Evolutionary conservation across 2,329 filamentous ascomycete species (phyloP), one percentile per base, ranked within the genome.

Genomic region (Cladophialophora immunda): DNA sequence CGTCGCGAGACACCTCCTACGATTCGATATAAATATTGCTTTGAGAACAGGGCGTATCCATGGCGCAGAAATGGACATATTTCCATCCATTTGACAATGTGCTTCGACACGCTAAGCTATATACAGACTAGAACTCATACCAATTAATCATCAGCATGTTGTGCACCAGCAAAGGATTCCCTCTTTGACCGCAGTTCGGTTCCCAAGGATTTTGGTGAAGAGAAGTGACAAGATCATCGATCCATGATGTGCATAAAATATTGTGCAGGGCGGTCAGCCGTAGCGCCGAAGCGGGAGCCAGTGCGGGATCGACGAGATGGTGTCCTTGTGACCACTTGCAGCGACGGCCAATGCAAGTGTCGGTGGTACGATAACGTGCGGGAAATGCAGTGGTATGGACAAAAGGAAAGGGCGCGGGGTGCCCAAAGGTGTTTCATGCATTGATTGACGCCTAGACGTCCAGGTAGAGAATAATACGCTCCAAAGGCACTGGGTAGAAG

Each of bases 311-410:
- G 58, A 30, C 41, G 50, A 19, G 47, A 32, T 22, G 32, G 38
- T 19, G 62, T n/a, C 54, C 62, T 58, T 53, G 62, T 64, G 62
- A 64, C 62, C 55, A 58, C 41, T n/a, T 64, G 55, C 62, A 58
- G 53, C n/a, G 19, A 22, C 15, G 8, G 7, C 54, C 27, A 41
- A n/a, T 53, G n/a, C 62, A 58, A 6, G 45, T 25, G 19, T 25
- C 45, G 9, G 45, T 25, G 45, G n/a, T 25, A 19, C 38, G 38
- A 25, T 25, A 25, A 45, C n/a, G 38, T 22, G n/a, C 38, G 7
- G n/a, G 9, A 11, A 17, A 22, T 19, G 38, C 25, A 54, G 25
- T 29, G 29, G 22, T 32, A 5, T 13, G 29, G 50, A 54, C 2
- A 17, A 32, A 25, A 25, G 50, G 50, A 54, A 30, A 4, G 17